Percentiles rank a stretch among this genome's conserved stretches.
Conservation (phyloP, 2,329 filamentous ascomycete species). For the Talaromyces sp. region DNA sequence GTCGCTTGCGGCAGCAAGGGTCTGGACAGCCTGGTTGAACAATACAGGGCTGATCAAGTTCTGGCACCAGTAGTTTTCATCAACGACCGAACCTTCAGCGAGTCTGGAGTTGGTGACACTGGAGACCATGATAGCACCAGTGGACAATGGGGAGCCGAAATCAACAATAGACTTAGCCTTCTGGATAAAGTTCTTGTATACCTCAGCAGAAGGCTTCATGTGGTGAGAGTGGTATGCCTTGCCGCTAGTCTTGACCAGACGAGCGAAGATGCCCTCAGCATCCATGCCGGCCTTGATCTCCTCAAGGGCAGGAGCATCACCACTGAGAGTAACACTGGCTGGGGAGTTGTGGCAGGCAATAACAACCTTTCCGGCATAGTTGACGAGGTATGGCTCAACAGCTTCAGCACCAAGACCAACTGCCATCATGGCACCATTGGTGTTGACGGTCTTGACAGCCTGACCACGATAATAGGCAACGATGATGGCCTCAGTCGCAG, state of each 20-base stretch:
- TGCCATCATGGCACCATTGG: constrained; percentile 20
- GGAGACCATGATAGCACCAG: not conserved
- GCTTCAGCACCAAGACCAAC: constrained; percentile 15
- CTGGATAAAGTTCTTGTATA: constrained; percentile 17
- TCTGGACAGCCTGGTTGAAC: constrained; percentile 2
- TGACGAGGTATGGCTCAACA: constrained; percentile 10
- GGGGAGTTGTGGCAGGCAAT: constrained; percentile 39
- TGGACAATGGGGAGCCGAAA: not conserved
- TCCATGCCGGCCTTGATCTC: constrained; percentile 18
- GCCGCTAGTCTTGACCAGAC: constrained; percentile 18
- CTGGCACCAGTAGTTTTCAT: not conserved
- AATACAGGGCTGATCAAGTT: constrained; percentile 12
- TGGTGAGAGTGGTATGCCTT: constrained; percentile 26
- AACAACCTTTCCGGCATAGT: constrained; percentile 11
- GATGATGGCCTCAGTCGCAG: constrained; percentile 32
- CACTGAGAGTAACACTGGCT: constrained; percentile 34
- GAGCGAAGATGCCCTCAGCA: constrained; percentile 17
- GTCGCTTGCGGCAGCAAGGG: not conserved
- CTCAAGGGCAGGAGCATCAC: constrained; percentile 24
- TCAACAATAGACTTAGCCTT: not conserved
- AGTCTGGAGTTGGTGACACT: not conserved
- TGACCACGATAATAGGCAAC: constrained; percentile 40
- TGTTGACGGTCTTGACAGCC: not conserved
- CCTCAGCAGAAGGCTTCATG: constrained; percentile 26
- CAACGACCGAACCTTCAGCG: not conserved